Conservation (phyloP, 2,329 filamentous ascomycete genomes). For the Rasamsonia emersonii region DNA sequence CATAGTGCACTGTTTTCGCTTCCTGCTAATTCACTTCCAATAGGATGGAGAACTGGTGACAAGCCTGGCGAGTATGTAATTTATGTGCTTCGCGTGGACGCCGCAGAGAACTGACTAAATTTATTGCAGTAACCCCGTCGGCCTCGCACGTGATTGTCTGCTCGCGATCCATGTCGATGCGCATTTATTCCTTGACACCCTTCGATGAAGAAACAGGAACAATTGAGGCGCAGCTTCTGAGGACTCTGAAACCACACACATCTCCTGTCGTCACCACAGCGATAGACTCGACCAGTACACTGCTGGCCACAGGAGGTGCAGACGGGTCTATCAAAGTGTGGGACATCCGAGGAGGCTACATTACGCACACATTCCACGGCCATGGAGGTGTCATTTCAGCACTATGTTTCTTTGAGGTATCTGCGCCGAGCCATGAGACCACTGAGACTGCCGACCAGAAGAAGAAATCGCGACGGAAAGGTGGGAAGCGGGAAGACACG, state of each 20-base stretch:
- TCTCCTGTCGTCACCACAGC: slow-evolving; percentile 83
- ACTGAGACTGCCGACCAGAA: slow-evolving; percentile 29
- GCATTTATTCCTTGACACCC: slow-evolving; percentile 67
- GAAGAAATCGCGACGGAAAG: slow-evolving; percentile 36
- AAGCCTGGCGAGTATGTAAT: slow-evolving; percentile 33
- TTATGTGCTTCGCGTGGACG: slow-evolving; percentile 1
- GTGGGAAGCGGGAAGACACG: slow-evolving; percentile 29
- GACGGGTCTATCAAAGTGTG: slow-evolving; percentile 94
- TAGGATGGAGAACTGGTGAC: slow-evolving; percentile 56
- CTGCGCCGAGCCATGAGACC: slow-evolving; percentile 34
- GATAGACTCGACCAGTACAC: slow-evolving; percentile 76
- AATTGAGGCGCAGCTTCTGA: slow-evolving; percentile 59
- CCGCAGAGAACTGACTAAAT: slow-evolving; percentile 7
- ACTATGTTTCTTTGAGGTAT: slow-evolving; percentile 79
- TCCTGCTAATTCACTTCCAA: slow-evolving; percentile 9
- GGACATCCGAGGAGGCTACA: slow-evolving; percentile 84
- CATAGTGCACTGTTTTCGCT: slow-evolving; percentile 10
- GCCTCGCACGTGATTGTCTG: slow-evolving; percentile 83
- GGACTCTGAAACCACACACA: slow-evolving; percentile 80
- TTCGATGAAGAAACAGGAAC: slow-evolving; percentile 47
- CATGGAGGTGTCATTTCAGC: slow-evolving; percentile 88
- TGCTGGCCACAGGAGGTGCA: slow-evolving; percentile 85
- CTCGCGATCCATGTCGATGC: slow-evolving; percentile 93
- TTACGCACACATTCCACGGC: slow-evolving; percentile 90
- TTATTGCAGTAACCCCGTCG: slow-evolving; percentile 64